phyloP scores from a whole-genome alignment of 164 flowering plant genomes.

The Litsea cubeba region DNA sequence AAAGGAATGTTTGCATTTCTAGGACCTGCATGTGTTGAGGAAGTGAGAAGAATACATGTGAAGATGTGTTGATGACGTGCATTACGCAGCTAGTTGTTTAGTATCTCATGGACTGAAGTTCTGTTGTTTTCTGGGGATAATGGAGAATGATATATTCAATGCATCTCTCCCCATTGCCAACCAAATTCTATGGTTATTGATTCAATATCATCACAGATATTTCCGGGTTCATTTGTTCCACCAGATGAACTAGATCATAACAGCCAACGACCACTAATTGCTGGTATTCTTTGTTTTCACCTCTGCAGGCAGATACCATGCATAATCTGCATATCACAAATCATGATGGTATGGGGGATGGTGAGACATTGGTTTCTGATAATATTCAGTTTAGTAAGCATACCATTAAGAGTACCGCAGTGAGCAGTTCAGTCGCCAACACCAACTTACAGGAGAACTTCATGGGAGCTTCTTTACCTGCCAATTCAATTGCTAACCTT shows the following conservation, averaged over 20 bases:
- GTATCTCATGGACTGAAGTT: neutral
- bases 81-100: neutral
- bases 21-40: neutral
- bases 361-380: slow-evolving; percentile 16
- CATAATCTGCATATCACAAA: slow-evolving; percentile 13
- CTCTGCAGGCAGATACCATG: slow-evolving; percentile 26
- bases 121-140: slow-evolving; percentile 2
- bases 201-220: slow-evolving; percentile 22
- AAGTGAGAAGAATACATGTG: neutral
- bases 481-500: slow-evolving; percentile 31
- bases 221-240: slow-evolving; percentile 26
- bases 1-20: neutral
- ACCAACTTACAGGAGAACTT: slow-evolving; percentile 26
- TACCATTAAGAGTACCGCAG: slow-evolving; percentile 10
- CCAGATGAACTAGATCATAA: slow-evolving; percentile 24
- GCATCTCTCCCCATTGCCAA: slow-evolving; percentile 11
- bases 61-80: neutral
- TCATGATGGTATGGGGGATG: slow-evolving; percentile 12
- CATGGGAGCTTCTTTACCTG: slow-evolving; percentile 26
- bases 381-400: slow-evolving; percentile 13
- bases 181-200: slow-evolving; percentile 25
- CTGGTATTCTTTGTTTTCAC: slow-evolving; percentile 33
- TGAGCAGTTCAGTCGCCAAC: slow-evolving; percentile 8
- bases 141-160: slow-evolving; percentile 35
- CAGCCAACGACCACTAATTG: slow-evolving; percentile 29